Evolutionary conservation across 1,284 basidiomycete genomes (phyloP).

Genomic region (Cutaneotrichosporon curvatum): DNA sequence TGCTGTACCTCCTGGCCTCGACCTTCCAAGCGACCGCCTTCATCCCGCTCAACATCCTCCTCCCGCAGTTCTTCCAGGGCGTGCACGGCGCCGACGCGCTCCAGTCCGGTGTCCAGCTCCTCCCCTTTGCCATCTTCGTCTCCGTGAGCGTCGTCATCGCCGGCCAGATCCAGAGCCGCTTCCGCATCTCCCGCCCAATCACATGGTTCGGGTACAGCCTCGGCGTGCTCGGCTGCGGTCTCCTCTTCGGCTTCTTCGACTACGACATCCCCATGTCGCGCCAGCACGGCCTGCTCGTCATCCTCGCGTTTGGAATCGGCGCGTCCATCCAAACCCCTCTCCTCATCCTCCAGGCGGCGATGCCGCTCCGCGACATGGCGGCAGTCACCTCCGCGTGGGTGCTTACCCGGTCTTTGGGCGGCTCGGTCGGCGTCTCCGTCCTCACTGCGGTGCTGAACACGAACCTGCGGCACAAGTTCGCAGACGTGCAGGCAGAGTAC

Average conservation of each 20-base stretch:
- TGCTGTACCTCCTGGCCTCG: slow-evolving; percentile 33
- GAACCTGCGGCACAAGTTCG: slow-evolving; percentile 29
- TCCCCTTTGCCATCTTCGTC: slow-evolving; percentile 25
- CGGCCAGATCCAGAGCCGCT: slow-evolving; percentile 31
- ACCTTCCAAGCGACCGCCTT: slow-evolving; percentile 31
- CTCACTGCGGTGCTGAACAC: slow-evolving; percentile 39
- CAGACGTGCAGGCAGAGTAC: slow-evolving; percentile 24
- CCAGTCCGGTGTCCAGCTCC: slow-evolving; percentile 23
- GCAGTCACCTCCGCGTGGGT: slow-evolving; percentile 36
- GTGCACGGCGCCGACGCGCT: slow-evolving; percentile 24
- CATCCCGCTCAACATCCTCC: slow-evolving; percentile 28
- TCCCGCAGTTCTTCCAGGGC: slow-evolving; percentile 42
- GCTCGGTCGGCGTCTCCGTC: slow-evolving; percentile 23
- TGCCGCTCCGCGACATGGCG: slow-evolving; percentile 45
- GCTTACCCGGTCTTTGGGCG: slow-evolving; percentile 33
- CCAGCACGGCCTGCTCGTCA: slow-evolving; percentile 24
- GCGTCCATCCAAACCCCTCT: slow-evolving; percentile 29
- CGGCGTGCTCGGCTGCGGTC: slow-evolving; percentile 24
- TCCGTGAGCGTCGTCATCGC: slow-evolving; percentile 21
- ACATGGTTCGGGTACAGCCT: slow-evolving; percentile 37
- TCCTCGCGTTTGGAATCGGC: slow-evolving; percentile 28
- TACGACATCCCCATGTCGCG: slow-evolving; percentile 16
- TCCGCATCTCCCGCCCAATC: slow-evolving; percentile 33
- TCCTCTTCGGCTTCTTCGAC: slow-evolving; percentile 27
- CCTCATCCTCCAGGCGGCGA: slow-evolving; percentile 38